A percentile compares a stretch with the other conserved stretches of the same genome.
These are phyloP conservation scores for Auriscalpium orientale DNA, from an alignment of 768 basidiomycete genomes.

Conservation along the genomic window DNA sequence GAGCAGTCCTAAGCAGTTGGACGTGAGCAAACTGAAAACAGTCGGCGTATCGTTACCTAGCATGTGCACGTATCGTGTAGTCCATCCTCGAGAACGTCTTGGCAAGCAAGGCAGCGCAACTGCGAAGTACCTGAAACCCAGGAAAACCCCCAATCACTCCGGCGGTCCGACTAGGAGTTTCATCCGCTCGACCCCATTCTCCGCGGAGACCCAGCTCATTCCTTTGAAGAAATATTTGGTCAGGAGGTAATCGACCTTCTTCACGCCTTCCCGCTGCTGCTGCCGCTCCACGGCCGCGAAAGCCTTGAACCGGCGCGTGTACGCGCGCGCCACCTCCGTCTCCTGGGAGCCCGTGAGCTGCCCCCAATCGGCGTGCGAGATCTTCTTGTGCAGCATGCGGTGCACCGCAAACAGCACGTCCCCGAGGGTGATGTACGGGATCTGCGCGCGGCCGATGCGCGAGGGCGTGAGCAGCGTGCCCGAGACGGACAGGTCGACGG, in stretches of 20 bases:
- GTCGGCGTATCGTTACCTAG: no score
- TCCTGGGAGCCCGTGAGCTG: constrained; percentile 6
- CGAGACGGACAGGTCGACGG: constrained; percentile 8
- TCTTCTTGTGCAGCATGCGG: constrained; percentile 12
- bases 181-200: constrained; percentile 11
- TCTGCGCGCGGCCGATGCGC: constrained; percentile 6
- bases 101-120: no score
- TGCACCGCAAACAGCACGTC: constrained; percentile 10
- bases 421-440: constrained; percentile 13
- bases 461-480: constrained; percentile 11
- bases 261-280: constrained; percentile 13
- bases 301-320: constrained; percentile 16
- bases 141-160: background rate
- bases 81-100: no score
- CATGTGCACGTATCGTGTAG: no score
- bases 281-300: background rate
- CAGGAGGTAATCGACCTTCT: constrained; percentile 14
- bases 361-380: constrained; percentile 16
- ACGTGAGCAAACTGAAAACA: no score
- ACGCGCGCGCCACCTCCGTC: constrained; percentile 14
- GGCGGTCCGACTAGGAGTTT: constrained; percentile 6
- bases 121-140: no score
- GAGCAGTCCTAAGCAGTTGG: no score
- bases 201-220: constrained; percentile 10
- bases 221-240: constrained; percentile 12